Evolutionary conservation across 2,329 filamentous ascomycete species (phyloP).

Genomic region (Xylaria sp.): DNA sequence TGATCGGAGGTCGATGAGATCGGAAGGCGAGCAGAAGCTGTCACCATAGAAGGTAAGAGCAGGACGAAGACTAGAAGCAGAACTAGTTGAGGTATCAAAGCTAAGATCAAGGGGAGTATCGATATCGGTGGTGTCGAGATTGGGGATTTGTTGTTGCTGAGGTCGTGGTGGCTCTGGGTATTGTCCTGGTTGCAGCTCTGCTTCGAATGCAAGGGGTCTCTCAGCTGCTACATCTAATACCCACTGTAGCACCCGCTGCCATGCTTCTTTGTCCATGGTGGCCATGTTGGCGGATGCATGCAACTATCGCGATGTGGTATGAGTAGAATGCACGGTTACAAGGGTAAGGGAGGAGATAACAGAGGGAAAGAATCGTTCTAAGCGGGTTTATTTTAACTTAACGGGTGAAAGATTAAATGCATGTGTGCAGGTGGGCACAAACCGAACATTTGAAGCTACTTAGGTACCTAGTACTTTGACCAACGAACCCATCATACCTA

Average conservation of each 20-base stretch:
- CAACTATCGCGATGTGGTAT: constrained; percentile 13
- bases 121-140: neutral
- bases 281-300: constrained; percentile 12
- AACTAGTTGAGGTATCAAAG: neutral
- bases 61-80: neutral
- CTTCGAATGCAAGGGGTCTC: neutral
- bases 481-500: neutral
- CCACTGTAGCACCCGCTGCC: neutral
- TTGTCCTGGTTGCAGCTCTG: neutral
- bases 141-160: neutral
- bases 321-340: neutral
- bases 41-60: neutral
- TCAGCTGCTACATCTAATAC: neutral
- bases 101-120: neutral
- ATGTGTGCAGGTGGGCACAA: too few relatives aligned
- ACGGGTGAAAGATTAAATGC: neutral
- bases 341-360: neutral
- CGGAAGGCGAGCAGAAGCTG: constrained; percentile 10
- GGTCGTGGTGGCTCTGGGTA: neutral
- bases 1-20: constrained; percentile 23
- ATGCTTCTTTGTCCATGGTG: neutral
- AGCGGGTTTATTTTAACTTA: neutral
- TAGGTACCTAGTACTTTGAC: neutral
- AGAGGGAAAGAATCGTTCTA: neutral
- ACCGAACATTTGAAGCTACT: neutral